phyloP scores from a whole-genome alignment of 805 yeast genomes.

The Osmozyma mogii region DNA sequence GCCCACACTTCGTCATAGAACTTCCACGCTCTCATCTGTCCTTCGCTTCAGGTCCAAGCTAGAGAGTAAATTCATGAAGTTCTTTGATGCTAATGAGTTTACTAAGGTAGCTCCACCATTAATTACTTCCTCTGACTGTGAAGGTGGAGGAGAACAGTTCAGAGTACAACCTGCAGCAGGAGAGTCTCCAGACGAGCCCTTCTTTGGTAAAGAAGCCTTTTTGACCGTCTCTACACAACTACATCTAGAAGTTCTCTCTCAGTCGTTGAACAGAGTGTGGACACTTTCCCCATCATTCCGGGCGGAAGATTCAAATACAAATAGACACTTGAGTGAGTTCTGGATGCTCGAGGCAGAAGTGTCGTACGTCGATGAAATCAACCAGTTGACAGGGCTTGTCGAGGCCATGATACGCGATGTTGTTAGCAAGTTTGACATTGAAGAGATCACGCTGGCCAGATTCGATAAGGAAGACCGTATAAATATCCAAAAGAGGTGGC shows the following conservation, averaged over 20 bases:
- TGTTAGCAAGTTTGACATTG: conserved; percentile 4
- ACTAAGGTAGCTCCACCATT: conserved; percentile 79
- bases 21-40: conserved; percentile 55
- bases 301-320: conserved; percentile 85
- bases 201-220: conserved; percentile 62
- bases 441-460: conserved; percentile 10
- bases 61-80: conserved; percentile 45
- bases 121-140: conserved; percentile 86
- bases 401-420: conserved; percentile 63
- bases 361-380: conserved; percentile 51
- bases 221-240: conserved; percentile 89
- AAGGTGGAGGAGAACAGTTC: conserved; percentile 95
- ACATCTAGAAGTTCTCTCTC: conserved; percentile 75
- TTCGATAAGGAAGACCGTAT: conserved; percentile 30
- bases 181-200: conserved; percentile 17
- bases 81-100: conserved; percentile 48
- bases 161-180: conserved; percentile 21
- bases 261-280: conserved; percentile 77
- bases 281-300: conserved; percentile 86
- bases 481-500: conserved; percentile 50
- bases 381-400: conserved; percentile 54
- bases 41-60: conserved; percentile 66
- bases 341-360: conserved; percentile 97
- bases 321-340: conserved; percentile 86
- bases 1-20: conserved; percentile 75